Conservation (phyloP, 371 early-diverging fungal species). For the Agmasoma carcini region DNA sequence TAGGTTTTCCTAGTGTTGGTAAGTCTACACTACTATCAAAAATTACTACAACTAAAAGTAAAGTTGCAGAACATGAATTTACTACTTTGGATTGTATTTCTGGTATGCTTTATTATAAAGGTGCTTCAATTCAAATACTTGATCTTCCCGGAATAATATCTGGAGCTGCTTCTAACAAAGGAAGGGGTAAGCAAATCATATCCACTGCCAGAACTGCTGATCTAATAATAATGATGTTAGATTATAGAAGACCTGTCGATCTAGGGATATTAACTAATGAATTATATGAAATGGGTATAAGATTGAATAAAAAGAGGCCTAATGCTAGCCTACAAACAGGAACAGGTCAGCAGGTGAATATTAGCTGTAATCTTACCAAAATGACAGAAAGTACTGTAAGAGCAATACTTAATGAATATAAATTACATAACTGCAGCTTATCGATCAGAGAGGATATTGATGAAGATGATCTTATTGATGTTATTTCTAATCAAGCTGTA, state of each 20-base stretch:
- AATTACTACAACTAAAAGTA: constrained; percentile 48
- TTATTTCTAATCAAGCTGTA: constrained; percentile 35
- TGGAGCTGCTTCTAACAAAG: constrained; percentile 49
- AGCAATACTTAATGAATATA: constrained; percentile 46
- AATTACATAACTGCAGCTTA: constrained; percentile 44
- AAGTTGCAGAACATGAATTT: constrained; percentile 52
- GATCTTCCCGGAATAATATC: constrained; percentile 52
- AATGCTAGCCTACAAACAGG: constrained; percentile 37
- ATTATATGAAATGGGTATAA: constrained; percentile 48
- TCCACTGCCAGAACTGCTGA: constrained; percentile 46
- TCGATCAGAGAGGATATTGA: constrained; percentile 46
- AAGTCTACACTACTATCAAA: constrained; percentile 50
- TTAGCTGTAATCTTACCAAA: constrained; percentile 26
- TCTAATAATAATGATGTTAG: constrained; percentile 46
- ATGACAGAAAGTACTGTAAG: constrained; percentile 44
- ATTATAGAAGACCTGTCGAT: constrained; percentile 37
- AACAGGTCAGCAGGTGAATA: constrained; percentile 41
- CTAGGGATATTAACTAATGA: constrained; percentile 45
- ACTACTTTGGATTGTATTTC: constrained; percentile 50
- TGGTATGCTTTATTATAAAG: constrained; percentile 48
- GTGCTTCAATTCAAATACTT: constrained; percentile 48
- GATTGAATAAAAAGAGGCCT: constrained; percentile 47
- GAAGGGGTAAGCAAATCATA: constrained; percentile 51
- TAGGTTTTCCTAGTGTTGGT: constrained; percentile 53
- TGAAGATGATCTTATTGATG: constrained; percentile 50